These are phyloP conservation scores for Saprolegnia parasitica DNA, from an alignment of 352 stramenopile genomes.

Conservation along the genomic window DNA sequence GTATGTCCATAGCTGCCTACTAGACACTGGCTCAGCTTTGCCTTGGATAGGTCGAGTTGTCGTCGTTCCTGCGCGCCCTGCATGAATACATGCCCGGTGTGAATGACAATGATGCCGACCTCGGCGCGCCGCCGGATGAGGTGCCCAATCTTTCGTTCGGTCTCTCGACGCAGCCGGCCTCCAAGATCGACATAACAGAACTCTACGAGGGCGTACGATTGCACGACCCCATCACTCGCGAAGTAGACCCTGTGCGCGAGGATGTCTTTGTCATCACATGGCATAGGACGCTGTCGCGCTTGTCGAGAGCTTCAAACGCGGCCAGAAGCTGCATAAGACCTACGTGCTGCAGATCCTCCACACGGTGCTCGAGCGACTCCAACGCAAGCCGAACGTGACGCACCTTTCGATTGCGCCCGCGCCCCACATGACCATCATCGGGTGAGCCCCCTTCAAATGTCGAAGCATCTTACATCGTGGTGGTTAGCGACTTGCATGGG, in stretches of 20 bases:
- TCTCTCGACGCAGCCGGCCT: constrained; percentile 56
- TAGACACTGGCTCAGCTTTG: not conserved
- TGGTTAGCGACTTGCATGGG: constrained; percentile 62
- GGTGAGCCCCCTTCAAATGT: constrained; percentile 20
- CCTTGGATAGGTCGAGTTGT: constrained; percentile 55
- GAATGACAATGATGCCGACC: constrained; percentile 34
- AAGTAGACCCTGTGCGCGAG: constrained; percentile 10
- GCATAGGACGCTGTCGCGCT: constrained; percentile 53
- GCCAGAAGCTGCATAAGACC: constrained; percentile 68
- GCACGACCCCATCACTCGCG: constrained; percentile 55
- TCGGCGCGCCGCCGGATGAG: constrained; percentile 26
- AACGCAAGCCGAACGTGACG: constrained; percentile 53
- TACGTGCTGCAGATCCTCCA: constrained; percentile 72
- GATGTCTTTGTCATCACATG: not conserved
- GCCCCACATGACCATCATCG: constrained; percentile 73
- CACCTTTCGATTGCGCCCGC: constrained; percentile 62
- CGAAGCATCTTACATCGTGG: not conserved
- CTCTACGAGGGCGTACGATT: constrained; percentile 71
- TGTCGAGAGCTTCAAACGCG: constrained; percentile 74
- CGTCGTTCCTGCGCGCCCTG: constrained; percentile 67
- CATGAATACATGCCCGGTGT: constrained; percentile 72
- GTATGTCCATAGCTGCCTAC: constrained; percentile 33
- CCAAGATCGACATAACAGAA: constrained; percentile 76
- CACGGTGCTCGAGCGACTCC: constrained; percentile 49
- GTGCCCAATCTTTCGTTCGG: not conserved